Conservation (phyloP, 2,329 filamentous ascomycete species). For the Ceratocystis harringtonii region DNA sequence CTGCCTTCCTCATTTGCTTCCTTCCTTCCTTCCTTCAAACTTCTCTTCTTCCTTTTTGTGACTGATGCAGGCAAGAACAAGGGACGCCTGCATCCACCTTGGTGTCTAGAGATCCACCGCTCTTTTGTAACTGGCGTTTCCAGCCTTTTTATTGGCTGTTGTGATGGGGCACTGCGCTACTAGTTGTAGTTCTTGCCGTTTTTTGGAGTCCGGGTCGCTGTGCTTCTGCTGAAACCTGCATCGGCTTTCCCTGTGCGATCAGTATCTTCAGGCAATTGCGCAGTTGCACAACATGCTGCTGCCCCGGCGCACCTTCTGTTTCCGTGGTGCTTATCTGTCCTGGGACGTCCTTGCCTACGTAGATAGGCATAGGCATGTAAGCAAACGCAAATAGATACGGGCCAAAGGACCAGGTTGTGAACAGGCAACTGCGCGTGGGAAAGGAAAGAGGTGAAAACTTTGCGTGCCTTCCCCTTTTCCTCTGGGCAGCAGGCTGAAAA, state of each 20-base stretch:
- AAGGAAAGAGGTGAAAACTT: neutral
- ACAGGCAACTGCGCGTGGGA: neutral
- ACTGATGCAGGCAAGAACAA: neutral
- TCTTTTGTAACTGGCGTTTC: neutral
- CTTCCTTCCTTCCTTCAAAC: neutral
- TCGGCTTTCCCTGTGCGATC: neutral
- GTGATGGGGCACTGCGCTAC: neutral
- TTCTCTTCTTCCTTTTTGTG: neutral
- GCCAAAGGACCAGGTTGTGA: neutral
- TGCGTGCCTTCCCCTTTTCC: neutral
- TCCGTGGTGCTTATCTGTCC: neutral
- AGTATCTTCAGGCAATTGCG: neutral
- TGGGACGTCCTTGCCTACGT: neutral
- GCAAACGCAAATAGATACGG: neutral
- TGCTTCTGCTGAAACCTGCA: constrained; percentile 1
- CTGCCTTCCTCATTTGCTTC: neutral
- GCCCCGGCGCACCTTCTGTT: neutral
- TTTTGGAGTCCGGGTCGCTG: neutral
- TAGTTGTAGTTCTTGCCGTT: neutral
- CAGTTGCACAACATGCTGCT: neutral
- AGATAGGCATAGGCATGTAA: neutral
- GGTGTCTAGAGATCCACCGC: neutral
- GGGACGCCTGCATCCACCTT: neutral
- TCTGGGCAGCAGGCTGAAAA: neutral
- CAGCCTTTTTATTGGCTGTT: neutral